Percentiles rank a stretch among this genome's conserved stretches.
These are phyloP conservation scores for Sungouiozyma intestinalis DNA, from an alignment of 805 yeast genomes.

Conservation along the genomic window DNA sequence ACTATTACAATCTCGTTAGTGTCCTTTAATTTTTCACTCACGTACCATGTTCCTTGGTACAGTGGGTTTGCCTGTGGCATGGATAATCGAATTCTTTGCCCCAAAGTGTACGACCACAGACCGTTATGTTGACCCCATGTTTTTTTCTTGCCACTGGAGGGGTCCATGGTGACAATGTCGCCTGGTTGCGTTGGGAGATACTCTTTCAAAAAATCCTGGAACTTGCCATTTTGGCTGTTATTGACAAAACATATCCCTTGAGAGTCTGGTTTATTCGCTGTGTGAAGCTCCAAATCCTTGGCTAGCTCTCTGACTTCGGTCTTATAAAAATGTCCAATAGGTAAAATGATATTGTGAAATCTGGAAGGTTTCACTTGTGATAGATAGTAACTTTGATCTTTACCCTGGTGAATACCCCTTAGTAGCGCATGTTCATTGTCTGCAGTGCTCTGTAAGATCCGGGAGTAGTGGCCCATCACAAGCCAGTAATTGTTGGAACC, in stretches of 20 bases:
- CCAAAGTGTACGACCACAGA: constrained; percentile 90
- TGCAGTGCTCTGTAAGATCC: constrained; percentile 31
- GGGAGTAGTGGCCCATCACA: constrained; percentile 79
- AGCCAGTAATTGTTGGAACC: constrained; percentile 56
- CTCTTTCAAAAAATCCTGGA: constrained; percentile 62
- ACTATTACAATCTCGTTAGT: constrained; percentile 74
- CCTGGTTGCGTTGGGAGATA: constrained; percentile 70
- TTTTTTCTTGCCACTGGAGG: constrained; percentile 45
- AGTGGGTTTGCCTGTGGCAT: constrained; percentile 84
- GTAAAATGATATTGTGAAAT: constrained; percentile 50
- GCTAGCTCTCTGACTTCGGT: constrained; percentile 69
- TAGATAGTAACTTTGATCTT: constrained; percentile 88
- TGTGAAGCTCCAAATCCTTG: constrained; percentile 37
- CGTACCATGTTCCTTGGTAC: constrained; percentile 77
- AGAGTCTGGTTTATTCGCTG: constrained; percentile 80
- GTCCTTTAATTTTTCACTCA: constrained; percentile 53
- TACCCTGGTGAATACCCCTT: constrained; percentile 45
- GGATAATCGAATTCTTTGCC: constrained; percentile 61
- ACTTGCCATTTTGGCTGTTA: constrained; percentile 46
- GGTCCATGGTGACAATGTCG: constrained; percentile 43
- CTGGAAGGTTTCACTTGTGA: constrained; percentile 48
- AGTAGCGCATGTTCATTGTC: constrained; percentile 37
- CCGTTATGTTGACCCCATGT: constrained; percentile 81
- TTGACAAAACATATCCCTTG: constrained; percentile 91
- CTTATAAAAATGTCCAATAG: constrained; percentile 70